phyloP scores from a whole-genome alignment of 2,329 filamentous ascomycete genomes.

The Colletotrichum simmondsii region DNA sequence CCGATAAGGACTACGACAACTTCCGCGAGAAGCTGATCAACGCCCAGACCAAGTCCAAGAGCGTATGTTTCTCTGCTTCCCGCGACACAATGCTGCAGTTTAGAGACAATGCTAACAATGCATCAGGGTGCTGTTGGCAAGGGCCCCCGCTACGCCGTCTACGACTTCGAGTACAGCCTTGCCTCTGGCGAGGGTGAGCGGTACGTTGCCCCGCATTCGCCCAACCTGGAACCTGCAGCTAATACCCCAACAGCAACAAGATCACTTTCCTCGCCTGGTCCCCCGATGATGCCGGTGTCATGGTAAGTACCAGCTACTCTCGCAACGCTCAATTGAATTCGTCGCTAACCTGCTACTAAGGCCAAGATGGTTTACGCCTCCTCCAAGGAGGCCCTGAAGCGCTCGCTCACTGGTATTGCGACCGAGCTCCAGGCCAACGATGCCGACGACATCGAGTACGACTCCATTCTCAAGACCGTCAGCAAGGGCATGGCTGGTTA shows the following conservation, averaged over 20 bases:
- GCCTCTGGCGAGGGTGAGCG: conserved; percentile 78
- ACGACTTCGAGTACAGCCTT: conserved; percentile 84
- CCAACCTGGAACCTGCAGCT: conserved; percentile 13
- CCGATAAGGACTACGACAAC: conserved; percentile 73
- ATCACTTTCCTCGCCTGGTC: conserved; percentile 84
- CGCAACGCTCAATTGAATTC: not conserved
- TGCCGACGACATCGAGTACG: conserved; percentile 82
- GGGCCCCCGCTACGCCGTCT: conserved; percentile 86
- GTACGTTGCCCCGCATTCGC: conserved; percentile 51
- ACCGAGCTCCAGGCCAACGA: conserved; percentile 88
- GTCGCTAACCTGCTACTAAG: conserved; percentile 52
- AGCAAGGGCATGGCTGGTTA: conserved; percentile 70
- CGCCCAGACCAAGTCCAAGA: conserved; percentile 78
- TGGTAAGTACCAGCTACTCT: conserved; percentile 64
- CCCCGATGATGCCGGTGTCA: conserved; percentile 82
- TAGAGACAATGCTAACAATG: conserved; percentile 8
- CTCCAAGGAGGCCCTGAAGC: conserved; percentile 88
- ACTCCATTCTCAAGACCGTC: conserved; percentile 74
- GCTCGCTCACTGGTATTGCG: conserved; percentile 79
- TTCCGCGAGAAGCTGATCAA: conserved; percentile 83
- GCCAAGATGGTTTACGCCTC: conserved; percentile 92
- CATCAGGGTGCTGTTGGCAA: conserved; percentile 66
- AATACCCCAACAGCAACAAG: conserved; percentile 69
- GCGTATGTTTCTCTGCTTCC: conserved; percentile 56
- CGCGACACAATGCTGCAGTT: not conserved